Evolutionary conservation across 164 flowering plant species (phyloP).

Genomic region (Cinnamomum micranthum): DNA sequence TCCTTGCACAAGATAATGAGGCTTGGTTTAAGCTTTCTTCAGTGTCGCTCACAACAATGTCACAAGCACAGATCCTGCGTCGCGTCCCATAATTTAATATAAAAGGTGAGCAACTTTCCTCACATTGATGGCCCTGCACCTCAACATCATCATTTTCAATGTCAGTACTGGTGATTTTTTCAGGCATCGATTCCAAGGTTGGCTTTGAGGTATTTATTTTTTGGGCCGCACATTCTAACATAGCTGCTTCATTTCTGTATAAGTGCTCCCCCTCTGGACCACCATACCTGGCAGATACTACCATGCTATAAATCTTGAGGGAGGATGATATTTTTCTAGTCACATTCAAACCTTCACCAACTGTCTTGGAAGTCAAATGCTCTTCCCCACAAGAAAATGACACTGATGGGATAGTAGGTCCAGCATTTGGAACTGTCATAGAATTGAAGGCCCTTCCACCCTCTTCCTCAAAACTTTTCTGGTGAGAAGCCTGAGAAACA

Average conservation of each 20-base stretch:
- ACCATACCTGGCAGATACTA: slow-evolving; percentile 18
- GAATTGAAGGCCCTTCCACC: slow-evolving; percentile 16
- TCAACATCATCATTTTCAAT: slow-evolving; percentile 21
- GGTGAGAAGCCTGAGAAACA: slow-evolving; percentile 14
- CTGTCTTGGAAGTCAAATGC: slow-evolving; percentile 8
- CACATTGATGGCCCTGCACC: slow-evolving; percentile 16
- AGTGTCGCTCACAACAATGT: slow-evolving; percentile 14
- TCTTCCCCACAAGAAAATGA: slow-evolving; percentile 14
- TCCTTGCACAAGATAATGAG: slow-evolving; percentile 6
- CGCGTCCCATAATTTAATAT: slow-evolving; percentile 21
- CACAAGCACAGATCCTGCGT: slow-evolving; percentile 29
- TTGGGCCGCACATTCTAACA: neutral
- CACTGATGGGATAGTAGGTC: slow-evolving; percentile 5
- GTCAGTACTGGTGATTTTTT: slow-evolving; percentile 13
- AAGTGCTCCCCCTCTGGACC: slow-evolving; percentile 5
- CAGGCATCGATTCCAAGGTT: neutral
- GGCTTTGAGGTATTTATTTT: slow-evolving; percentile 2
- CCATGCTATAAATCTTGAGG: slow-evolving; percentile 49
- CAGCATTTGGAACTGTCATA: slow-evolving; percentile 5
- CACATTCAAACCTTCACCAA: slow-evolving; percentile 21
- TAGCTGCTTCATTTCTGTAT: slow-evolving; percentile 5
- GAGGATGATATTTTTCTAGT: slow-evolving; percentile 33
- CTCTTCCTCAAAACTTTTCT: slow-evolving; percentile 16
- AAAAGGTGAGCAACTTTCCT: slow-evolving; percentile 26
- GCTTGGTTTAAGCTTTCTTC: slow-evolving; percentile 15